phyloP scores from a whole-genome alignment of 345 rosid genomes.

The Garcia nutans region DNA sequence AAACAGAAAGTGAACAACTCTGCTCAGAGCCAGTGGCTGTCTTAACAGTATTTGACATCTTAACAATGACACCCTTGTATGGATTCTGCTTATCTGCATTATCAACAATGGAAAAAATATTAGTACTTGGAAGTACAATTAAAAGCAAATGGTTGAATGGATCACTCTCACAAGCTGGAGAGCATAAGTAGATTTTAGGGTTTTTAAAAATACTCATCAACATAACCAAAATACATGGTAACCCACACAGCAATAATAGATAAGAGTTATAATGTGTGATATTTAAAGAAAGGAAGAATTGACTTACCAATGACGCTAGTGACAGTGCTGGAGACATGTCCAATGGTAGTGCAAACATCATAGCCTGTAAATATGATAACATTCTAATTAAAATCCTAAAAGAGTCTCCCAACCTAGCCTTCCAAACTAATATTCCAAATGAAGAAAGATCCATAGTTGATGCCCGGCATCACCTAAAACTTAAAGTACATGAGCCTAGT shows the following conservation, averaged over 20 bases:
- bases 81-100: slow-evolving; percentile 70
- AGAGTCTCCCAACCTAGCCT: not conserved
- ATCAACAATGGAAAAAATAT: slow-evolving; percentile 22
- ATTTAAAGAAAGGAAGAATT: not conserved
- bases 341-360: slow-evolving; percentile 74
- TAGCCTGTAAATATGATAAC: slow-evolving; percentile 58
- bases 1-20: slow-evolving; percentile 79
- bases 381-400: slow-evolving; percentile 14
- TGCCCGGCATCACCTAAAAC: not conserved
- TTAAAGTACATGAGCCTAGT: not conserved
- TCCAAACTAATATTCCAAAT: slow-evolving; percentile 6
- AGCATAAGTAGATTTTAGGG: not conserved
- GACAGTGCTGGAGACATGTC: slow-evolving; percentile 51
- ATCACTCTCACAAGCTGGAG: not conserved
- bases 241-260: not conserved
- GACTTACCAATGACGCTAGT: slow-evolving; percentile 59
- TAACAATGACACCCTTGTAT: slow-evolving; percentile 70
- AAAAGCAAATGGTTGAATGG: not conserved
- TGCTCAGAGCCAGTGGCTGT: slow-evolving; percentile 17
- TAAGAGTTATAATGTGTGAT: not conserved
- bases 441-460: not conserved
- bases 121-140: slow-evolving; percentile 18
- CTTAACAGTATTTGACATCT: slow-evolving; percentile 45
- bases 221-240: not conserved
- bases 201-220: not conserved